Base-by-base conservation (phyloP, 768 basidiomycete species). In the Mycena indigotica region DNA sequence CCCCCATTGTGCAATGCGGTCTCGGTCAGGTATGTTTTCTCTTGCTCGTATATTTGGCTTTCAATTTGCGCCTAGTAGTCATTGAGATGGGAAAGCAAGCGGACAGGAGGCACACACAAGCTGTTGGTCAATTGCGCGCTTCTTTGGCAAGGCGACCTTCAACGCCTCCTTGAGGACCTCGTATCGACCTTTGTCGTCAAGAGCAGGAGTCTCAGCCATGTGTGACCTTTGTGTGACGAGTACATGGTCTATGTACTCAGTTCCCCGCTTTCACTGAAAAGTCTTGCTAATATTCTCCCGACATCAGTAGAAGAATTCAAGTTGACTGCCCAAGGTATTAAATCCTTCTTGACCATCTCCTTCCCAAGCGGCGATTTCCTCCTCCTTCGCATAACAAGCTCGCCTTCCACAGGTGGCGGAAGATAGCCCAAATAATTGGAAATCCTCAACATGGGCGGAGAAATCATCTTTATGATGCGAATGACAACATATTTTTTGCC, bases 1-100 rank as follows among this genome's bases (percentile, higher is more conserved):
- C 92, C 92, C 17, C 91, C 90, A 64, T 84, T 86, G 59, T 88
- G 86, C 0, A 78, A 77, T 1, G 87, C 83, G 0, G 92, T 93
- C 52, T 94, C 92, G 5, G 84, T 83, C 30, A 94, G 76, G 70
- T 93, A 94, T 3, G 80, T 73, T 8, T 83, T 83, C 70, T 94
- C 92, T 25, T 90, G 77, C 59, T 84, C 86, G 73, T 89, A 89
- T 63, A 94, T 89, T 65, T 89, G 84, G 26, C 84, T 76, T 73
- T 94, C 92, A 56, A 89, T 77, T 64, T 87, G 81, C 21, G 89
- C 89, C 91, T 93, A 58, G 48, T 49, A n/a, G 28, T 23, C 29
- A 28, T 44, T 32, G 53, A 54, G 28, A 25, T 15, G n/a, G 39
- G 15, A 50, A 2, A 21, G 32, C 29, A 46, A 50, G 50, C 3